phyloP scores from a whole-genome alignment of 2,329 filamentous ascomycete species.

The Cercospora berteroae region DNA sequence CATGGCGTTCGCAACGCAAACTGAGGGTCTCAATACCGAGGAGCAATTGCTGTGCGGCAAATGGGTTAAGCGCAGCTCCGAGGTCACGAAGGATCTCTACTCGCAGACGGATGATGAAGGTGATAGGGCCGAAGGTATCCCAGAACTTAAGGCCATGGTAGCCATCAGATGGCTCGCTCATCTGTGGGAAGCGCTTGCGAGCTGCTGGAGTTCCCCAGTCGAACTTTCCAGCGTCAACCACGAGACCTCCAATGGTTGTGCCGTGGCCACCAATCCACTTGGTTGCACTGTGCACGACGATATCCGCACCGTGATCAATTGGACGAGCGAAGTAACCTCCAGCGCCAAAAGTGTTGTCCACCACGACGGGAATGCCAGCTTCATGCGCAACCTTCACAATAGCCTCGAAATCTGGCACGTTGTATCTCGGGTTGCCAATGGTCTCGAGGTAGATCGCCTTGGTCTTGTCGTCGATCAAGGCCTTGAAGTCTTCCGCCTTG shows the following conservation, averaged over 20 bases:
- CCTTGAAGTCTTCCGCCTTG: slow-evolving; percentile 72
- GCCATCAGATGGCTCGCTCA: slow-evolving; percentile 81
- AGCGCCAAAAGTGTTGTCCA: slow-evolving; percentile 94
- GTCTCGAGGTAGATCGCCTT: slow-evolving; percentile 91
- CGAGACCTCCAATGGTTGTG: slow-evolving; percentile 78
- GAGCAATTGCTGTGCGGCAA: slow-evolving; percentile 87
- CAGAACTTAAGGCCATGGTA: slow-evolving; percentile 95
- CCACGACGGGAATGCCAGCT: slow-evolving; percentile 60
- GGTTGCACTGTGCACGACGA: slow-evolving; percentile 89
- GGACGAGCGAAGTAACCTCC: slow-evolving; percentile 85
- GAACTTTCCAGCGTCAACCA: slow-evolving; percentile 87
- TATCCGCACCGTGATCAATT: slow-evolving; percentile 87
- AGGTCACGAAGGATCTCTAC: slow-evolving; percentile 90
- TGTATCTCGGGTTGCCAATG: slow-evolving; percentile 92
- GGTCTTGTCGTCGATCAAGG: slow-evolving; percentile 85
- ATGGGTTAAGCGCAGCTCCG: slow-evolving; percentile 79
- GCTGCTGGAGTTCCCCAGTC: slow-evolving; percentile 79
- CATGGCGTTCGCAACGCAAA: slow-evolving; percentile 81
- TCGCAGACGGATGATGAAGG: slow-evolving; percentile 80
- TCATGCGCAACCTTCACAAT: slow-evolving; percentile 78
- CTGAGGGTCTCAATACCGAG: slow-evolving; percentile 88
- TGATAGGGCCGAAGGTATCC: slow-evolving; percentile 81
- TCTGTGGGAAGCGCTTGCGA: slow-evolving; percentile 76
- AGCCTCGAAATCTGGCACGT: slow-evolving; percentile 84
- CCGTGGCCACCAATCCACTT: slow-evolving; percentile 98